A percentile compares a stretch with the other conserved stretches of the same genome.
Evolutionary conservation across 73 alveolate genomes (phyloP).

Genomic region (Symbiodinium pilosum): DNA sequence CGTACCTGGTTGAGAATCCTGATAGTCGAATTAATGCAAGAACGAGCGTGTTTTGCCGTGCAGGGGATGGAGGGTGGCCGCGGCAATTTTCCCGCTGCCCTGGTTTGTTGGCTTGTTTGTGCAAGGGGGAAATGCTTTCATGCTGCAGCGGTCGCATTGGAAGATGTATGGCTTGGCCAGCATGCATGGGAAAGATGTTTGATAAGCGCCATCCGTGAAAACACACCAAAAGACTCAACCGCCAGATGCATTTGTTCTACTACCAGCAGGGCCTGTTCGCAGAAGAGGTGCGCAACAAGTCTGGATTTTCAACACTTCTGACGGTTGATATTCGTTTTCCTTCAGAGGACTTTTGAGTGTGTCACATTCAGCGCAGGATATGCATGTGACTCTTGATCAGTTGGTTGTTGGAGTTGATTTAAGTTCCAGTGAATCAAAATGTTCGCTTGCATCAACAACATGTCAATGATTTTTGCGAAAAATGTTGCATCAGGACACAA

Average conservation of each 20-base stretch:
- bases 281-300: background rate
- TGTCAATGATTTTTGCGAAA: background rate
- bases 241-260: constrained; percentile 26
- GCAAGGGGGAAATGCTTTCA: too few relatives aligned
- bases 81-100: constrained; percentile 20
- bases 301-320: too few relatives aligned
- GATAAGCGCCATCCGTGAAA: background rate
- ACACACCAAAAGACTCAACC: background rate
- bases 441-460: too few relatives aligned
- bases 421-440: too few relatives aligned
- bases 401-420: too few relatives aligned
- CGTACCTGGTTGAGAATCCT: too few relatives aligned
- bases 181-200: background rate
- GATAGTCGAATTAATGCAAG: too few relatives aligned
- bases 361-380: too few relatives aligned
- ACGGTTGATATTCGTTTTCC: too few relatives aligned
- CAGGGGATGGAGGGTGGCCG: background rate
- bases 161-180: background rate
- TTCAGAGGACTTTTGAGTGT: too few relatives aligned
- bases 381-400: too few relatives aligned
- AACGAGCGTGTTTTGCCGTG: too few relatives aligned
- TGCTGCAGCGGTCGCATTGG: background rate
- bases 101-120: background rate
- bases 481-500: background rate
- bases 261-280: constrained; percentile 21